Conservation (phyloP, 164 flowering plant genomes). For the Vitis cinerea region DNA sequence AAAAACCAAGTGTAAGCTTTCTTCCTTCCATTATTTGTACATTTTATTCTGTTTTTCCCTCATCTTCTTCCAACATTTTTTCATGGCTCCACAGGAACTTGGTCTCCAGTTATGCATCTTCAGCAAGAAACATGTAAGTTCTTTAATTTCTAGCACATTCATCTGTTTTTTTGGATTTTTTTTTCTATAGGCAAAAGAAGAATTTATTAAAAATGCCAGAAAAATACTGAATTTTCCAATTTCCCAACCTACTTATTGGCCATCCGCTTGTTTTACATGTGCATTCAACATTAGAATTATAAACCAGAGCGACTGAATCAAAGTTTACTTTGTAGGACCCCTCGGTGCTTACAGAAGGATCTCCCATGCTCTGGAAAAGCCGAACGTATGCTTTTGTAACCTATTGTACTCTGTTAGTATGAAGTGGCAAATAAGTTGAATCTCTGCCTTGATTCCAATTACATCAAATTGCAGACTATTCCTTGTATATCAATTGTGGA, state of each 20-base stretch:
- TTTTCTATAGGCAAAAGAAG: too few species aligned
- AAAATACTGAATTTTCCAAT: too few species aligned
- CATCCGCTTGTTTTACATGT: too few species aligned
- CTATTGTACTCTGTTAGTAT: not conserved
- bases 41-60: not conserved
- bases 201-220: too few species aligned
- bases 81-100: conserved; percentile 42
- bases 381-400: conserved; percentile 34
- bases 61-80: not conserved
- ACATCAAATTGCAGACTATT: conserved; percentile 38
- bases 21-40: not conserved
- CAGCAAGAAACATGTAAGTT: conserved; percentile 42
- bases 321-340: conserved; percentile 21
- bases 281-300: not conserved
- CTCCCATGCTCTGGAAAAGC: conserved; percentile 52
- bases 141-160: too few species aligned
- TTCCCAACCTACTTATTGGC: too few species aligned
- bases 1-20: conserved; percentile 37
- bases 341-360: conserved; percentile 65
- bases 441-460: not conserved
- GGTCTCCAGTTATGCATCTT: conserved; percentile 40
- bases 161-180: too few species aligned
- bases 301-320: too few species aligned
- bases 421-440: not conserved
- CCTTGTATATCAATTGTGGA: conserved; percentile 78